Percentiles rank a stretch among this genome's conserved stretches.
phyloP scores from a whole-genome alignment of 1,284 basidiomycete species.

The Pseudozyma flocculosa region DNA sequence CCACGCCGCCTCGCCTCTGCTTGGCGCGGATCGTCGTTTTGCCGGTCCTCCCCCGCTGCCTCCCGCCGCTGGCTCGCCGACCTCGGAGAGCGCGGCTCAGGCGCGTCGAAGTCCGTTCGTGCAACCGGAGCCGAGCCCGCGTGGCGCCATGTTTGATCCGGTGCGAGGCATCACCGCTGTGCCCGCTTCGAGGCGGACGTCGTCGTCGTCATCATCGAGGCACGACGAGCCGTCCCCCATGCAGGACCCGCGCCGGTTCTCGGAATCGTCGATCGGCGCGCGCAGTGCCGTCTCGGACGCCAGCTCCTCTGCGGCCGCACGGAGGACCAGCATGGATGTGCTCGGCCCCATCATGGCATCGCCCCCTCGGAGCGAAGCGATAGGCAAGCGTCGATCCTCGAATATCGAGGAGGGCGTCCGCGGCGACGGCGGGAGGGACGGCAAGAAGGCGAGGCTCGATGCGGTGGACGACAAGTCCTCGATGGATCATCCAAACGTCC shows the following conservation, averaged over 20 bases:
- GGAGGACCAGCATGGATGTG: neutral
- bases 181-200: neutral
- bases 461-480: too few relatives aligned
- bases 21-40: too few relatives aligned
- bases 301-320: neutral
- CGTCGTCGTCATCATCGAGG: neutral
- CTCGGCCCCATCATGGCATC: neutral
- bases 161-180: neutral
- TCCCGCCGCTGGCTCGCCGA: neutral
- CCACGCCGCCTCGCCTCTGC: too few relatives aligned
- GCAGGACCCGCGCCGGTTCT: neutral
- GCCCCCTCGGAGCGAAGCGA: neutral
- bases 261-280: neutral
- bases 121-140: too few relatives aligned
- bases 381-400: neutral
- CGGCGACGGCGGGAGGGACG: neutral
- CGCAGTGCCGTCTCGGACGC: neutral
- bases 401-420: neutral
- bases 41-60: too few relatives aligned
- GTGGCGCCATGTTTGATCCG: neutral
- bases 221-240: neutral
- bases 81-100: neutral
- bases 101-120: too few relatives aligned
- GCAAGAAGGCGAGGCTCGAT: neutral
- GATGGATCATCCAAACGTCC: too few relatives aligned